Base-by-base conservation (phyloP, 2,329 filamentous ascomycete species). In the Graphilbum fragrans region DNA sequence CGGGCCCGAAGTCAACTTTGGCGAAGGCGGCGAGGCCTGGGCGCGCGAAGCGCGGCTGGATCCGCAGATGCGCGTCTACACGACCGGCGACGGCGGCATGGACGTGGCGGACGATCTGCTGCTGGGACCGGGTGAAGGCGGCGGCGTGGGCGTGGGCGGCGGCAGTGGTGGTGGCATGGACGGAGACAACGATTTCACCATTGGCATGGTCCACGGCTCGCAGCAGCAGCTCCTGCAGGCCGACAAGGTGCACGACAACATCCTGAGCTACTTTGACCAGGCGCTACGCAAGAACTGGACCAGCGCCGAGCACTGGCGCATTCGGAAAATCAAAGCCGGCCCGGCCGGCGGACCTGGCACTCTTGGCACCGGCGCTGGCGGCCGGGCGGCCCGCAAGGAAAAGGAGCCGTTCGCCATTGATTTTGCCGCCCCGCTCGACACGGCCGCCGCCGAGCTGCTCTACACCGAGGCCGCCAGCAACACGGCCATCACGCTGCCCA, bases 221-320 rank as follows among this genome's bases (percentile, higher is more conserved):
- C 77, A 77, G 41, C 65, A 69, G 16, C 70, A 74, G 39, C n/a
- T 19, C n/a, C n/a, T 34, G 32, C 77, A 77, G 41, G 70, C 71
- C 39, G 85, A 86, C 53, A 70, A 70, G 55, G 65, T 82, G 58
- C 87, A 95, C 56, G 86, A 96, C 52, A 90, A 94, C 53, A 94
- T 98, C 44, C 72, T 98, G n/a, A 83, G 85, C 55, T 98, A 96
- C 64, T 98, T 98, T 56, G 92, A 98, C 58, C 86, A 94, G 55
- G 88, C 90, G 3, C 65, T 96, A 35, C 86, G 92, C 57, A 96
- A 94, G 71, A 95, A 95, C 55, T 98, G 92, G 90, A 82, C 83
- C 6, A 93, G 87, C 38, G 90, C 92, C n/a, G 92, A 96, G 58
- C 92, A 98, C 61, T 98, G 92, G 92, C 82, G 90, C 50, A 96